A percentile compares a stretch with the other conserved stretches of the same genome.
Conservation (phyloP, 768 basidiomycete species). For the Rhodotorula paludigena region DNA sequence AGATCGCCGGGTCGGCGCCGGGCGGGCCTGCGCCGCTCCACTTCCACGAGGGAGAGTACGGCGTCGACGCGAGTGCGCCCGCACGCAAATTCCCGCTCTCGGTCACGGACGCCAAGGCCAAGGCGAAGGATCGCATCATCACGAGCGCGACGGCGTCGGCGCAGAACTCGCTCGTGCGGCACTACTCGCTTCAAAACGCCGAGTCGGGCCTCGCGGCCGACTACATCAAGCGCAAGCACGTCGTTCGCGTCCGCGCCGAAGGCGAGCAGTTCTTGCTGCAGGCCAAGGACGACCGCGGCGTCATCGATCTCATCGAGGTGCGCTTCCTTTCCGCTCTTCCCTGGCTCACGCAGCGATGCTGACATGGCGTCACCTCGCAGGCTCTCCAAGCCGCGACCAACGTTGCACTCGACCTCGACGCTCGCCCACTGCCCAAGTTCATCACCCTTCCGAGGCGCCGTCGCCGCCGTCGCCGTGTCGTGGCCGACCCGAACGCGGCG, state of each 20-base stretch:
- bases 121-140: constrained; percentile 34
- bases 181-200: constrained; percentile 43
- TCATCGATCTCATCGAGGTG: constrained; percentile 89
- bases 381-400: constrained; percentile 81
- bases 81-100: constrained; percentile 18
- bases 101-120: constrained; percentile 29
- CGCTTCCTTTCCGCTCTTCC: constrained; percentile 42
- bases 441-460: constrained; percentile 42
- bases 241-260: constrained; percentile 82
- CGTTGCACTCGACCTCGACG: constrained; percentile 85
- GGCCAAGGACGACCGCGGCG: constrained; percentile 71
- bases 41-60: constrained; percentile 39
- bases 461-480: constrained; percentile 22
- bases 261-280: constrained; percentile 97
- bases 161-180: constrained; percentile 38
- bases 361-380: not conserved
- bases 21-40: constrained; percentile 34
- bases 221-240: constrained; percentile 87
- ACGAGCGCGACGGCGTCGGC: constrained; percentile 16
- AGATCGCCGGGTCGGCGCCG: constrained; percentile 15
- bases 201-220: constrained; percentile 86
- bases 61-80: not conserved
- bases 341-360: not conserved
- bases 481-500: constrained; percentile 3
- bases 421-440: constrained; percentile 54